Percentiles rank a stretch among this genome's conserved stretches.
These are phyloP conservation scores for Lipomyces orientalis DNA, from an alignment of 805 yeast species.

Conservation along the genomic window DNA sequence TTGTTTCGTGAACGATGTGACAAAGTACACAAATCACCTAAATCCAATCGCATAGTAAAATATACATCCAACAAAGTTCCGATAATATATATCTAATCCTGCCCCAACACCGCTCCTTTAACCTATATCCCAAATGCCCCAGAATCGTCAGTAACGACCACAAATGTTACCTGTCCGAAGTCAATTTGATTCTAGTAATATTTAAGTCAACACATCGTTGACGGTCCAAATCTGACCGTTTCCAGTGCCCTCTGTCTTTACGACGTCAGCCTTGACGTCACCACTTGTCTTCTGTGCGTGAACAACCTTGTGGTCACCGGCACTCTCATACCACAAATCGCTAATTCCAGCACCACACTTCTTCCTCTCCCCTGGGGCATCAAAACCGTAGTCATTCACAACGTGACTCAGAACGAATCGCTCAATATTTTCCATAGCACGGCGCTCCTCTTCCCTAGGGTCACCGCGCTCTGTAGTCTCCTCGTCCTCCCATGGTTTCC, in stretches of 20 bases:
- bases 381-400: constrained; percentile 45
- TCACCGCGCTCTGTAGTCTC: constrained; percentile 49
- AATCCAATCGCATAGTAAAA: background rate
- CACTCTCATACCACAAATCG: constrained; percentile 34
- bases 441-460: constrained; percentile 54
- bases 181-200: background rate
- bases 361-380: constrained; percentile 19
- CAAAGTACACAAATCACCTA: background rate
- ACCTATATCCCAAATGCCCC: background rate
- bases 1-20: background rate
- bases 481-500: constrained; percentile 88
- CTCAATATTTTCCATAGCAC: constrained; percentile 58
- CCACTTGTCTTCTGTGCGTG: constrained; percentile 15
- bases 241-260: constrained; percentile 35
- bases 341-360: constrained; percentile 27
- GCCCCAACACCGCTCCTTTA: background rate
- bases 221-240: constrained; percentile 45
- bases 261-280: constrained; percentile 30
- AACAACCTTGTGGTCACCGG: constrained; percentile 27
- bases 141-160: background rate
- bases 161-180: too few relatives aligned
- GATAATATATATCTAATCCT: background rate
- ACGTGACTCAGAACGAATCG: constrained; percentile 70
- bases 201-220: constrained; percentile 20
- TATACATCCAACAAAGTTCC: background rate